Evolutionary conservation across 83 land plant species (phyloP).

Genomic region (Thuja plicata): DNA sequence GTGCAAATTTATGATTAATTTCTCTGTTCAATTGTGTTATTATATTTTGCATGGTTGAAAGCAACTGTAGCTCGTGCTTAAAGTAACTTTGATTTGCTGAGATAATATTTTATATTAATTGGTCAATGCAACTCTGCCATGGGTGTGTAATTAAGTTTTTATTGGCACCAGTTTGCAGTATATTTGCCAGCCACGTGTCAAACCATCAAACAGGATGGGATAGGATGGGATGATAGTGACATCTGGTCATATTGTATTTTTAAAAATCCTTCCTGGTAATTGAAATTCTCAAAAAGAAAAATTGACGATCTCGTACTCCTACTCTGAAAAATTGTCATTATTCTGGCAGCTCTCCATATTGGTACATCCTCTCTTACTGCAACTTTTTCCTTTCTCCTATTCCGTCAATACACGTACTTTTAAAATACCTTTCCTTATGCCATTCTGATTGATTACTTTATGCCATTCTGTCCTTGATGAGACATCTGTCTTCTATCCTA

Average conservation of each 20-base stretch:
- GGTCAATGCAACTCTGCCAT: neutral
- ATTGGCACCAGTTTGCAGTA: no score
- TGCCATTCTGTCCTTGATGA: neutral
- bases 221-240: no score
- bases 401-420: neutral
- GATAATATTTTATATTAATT: neutral
- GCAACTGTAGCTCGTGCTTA: neutral
- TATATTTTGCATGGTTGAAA: neutral
- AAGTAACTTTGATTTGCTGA: neutral
- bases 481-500: neutral
- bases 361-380: neutral
- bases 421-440: neutral
- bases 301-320: neutral
- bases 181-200: no score
- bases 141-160: no score
- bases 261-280: neutral
- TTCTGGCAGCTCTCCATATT: neutral
- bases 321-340: neutral
- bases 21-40: no score
- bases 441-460: no score
- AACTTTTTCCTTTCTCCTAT: neutral
- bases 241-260: neutral
- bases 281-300: neutral
- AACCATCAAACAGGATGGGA: no score
- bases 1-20: no score